Evolutionary conservation across 352 stramenopile genomes (phyloP), one percentile per base, ranked within the genome.

Genomic region (Globisporangium yorkense): DNA sequence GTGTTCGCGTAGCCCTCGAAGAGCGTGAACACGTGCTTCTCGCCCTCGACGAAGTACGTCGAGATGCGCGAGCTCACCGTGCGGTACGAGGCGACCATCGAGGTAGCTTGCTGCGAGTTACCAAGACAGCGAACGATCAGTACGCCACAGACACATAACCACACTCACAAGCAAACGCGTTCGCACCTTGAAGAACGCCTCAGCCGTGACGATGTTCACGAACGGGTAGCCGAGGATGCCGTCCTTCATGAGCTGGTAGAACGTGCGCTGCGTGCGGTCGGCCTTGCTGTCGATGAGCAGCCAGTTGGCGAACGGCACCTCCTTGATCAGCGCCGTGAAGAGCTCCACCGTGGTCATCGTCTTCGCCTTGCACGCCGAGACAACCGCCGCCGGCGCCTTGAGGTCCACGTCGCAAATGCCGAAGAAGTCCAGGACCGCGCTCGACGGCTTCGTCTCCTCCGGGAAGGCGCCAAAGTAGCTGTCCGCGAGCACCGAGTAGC

Each of bases 281-380:
- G 56, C 71, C 56, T 80, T 85, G 62, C 71, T 87, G 62, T 84
- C 55, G 54, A 85, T 71, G 55, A 83, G 85, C 13, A 89, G 56
- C 79, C 79, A 89, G 52, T 84, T 67, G 49, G 57, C 63, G 33
- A 60, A 66, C 13, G 74, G 50, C 20, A 70, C 70, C 13, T 62
- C 55, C 39, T 77, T 53, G 21, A 88, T 56, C 47, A 89, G 47
- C 1, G 56, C 43, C 51, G 67, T 60, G 24, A 85, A 65, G 48
- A 89, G 56, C 27, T 84, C 63, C 2, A 63, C 58, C 6, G 72
- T 70, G 1, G 64, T 75, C 40, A 67, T n/a, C 8, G 37, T 67
- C 3, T 65, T 51, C 41, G 60, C 57, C 9, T 67, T 45, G 59
- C 67, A 82, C n/a, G 63, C 54, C 21, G 18, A 27, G n/a, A 59